phyloP scores from a whole-genome alignment of 192 early-diverging fungal species.

The Geranomyces michiganensis region DNA sequence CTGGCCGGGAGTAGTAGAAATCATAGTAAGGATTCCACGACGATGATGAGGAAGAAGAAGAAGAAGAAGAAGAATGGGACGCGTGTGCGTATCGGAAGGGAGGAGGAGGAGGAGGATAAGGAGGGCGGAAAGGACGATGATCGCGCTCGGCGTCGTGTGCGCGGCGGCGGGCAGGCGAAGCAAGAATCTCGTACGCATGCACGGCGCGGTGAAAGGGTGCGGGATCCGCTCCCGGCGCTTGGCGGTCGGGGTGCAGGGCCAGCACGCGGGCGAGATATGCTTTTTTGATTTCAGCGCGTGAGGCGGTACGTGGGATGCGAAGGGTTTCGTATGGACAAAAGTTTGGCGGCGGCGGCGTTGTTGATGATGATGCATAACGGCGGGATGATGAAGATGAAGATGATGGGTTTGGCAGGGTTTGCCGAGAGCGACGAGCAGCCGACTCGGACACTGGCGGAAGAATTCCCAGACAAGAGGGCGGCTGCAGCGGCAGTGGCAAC shows the following conservation, averaged over 20 bases:
- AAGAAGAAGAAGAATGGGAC: not conserved
- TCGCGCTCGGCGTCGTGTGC: constrained; percentile 9
- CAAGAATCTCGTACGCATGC: constrained; percentile 33
- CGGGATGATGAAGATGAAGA: constrained; percentile 5
- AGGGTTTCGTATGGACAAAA: constrained; percentile 72
- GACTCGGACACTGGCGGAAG: too few relatives aligned
- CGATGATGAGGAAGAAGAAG: not conserved
- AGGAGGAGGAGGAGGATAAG: not conserved
- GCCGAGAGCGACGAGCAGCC: too few relatives aligned
- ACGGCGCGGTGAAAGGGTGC: constrained; percentile 28
- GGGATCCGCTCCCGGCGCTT: constrained; percentile 11
- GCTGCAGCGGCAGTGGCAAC: too few relatives aligned
- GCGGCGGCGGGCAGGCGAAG: constrained; percentile 2
- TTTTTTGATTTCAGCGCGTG: constrained; percentile 80
- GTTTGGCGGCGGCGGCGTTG: too few relatives aligned
- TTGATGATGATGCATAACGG: not conserved
- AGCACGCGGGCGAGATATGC: constrained; percentile 78
- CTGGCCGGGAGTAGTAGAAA: not conserved
- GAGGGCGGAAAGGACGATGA: not conserved
- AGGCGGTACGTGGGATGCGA: constrained; percentile 66
- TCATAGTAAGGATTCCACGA: not conserved
- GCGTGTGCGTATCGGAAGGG: not conserved
- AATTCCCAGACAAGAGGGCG: too few relatives aligned
- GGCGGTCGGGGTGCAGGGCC: constrained; percentile 70
- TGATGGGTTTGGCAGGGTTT: too few relatives aligned